Conservation (phyloP, 139 green algal genomes). For the Chara braunii region DNA sequence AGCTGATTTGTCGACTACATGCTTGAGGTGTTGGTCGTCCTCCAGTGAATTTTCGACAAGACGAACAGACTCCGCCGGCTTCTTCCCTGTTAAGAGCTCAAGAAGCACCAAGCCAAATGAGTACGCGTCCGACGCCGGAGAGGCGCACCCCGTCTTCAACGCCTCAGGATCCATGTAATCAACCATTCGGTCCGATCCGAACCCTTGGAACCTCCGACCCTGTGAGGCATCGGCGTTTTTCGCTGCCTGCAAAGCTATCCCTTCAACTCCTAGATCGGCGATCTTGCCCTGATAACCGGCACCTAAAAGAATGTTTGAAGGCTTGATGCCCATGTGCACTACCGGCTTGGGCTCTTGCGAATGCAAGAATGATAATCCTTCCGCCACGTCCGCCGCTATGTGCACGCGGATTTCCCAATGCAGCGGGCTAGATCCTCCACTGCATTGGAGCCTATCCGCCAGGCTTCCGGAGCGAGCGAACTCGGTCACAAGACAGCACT, state of each 20-base stretch:
- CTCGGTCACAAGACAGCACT: too few relatives aligned
- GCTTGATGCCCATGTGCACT: constrained; percentile 12
- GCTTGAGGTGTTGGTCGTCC: too few relatives aligned
- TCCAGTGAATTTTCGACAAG: too few relatives aligned
- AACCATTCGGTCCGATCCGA: not conserved
- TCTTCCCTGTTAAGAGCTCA: too few relatives aligned
- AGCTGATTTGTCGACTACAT: too few relatives aligned
- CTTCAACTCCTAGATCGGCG: not conserved
- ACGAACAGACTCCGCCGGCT: too few relatives aligned
- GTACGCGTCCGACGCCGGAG: not conserved
- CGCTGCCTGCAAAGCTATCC: not conserved
- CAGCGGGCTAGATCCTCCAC: not conserved
- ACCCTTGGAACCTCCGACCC: not conserved
- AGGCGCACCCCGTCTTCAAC: not conserved
- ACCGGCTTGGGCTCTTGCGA: constrained; percentile 13
- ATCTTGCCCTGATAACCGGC: not conserved
- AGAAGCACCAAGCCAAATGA: not conserved
- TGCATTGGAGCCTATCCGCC: not conserved
- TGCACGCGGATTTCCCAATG: constrained; percentile 8
- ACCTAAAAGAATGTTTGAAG: constrained; percentile 19
- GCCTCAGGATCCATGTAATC: not conserved
- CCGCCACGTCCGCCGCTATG: constrained; percentile 16
- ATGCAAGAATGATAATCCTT: constrained; percentile 20
- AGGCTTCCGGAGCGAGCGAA: too few relatives aligned
- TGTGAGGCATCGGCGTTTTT: not conserved